Base-by-base conservation (phyloP, 2,329 filamentous ascomycete genomes). In the Pleomassaria siparia region DNA sequence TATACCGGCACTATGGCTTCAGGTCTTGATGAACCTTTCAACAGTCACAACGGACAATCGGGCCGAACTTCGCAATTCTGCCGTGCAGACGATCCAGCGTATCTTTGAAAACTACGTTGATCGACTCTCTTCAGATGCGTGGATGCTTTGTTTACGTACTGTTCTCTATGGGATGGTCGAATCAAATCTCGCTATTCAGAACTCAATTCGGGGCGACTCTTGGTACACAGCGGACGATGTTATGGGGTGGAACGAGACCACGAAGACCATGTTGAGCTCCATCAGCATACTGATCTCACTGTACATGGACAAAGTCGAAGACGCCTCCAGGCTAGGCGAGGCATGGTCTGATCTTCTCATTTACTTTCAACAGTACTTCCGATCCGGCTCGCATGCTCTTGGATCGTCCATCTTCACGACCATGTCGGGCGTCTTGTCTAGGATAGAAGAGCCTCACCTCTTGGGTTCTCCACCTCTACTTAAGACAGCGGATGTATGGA, bases 81-180 rank as follows among this genome's bases (percentile, higher is more conserved):
- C 91, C 1, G 88, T 96, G 18, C 92, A 96, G 67, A 96, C 92
- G 0, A 75, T 97, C 3, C 80, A 96, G 46, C 83, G 91, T 37
- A 96, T 97, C 16, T 91, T 97, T 53, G 91, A 96, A 66, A 91
- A 89, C 1, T 95, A 95, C 54, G 90, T 90, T 10, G 87, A 91
- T 55, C 86, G 87, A 44, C 77, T 96, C 4, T 85, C 81, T 32
- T 79, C 89, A 0, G 83, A 87, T 61, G 86, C 88, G 0, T 97
- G 91, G 91, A 85, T 86, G 40, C 79, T 92, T 22, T 94, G 91
- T 58, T 81, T 96, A 46, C 85, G 88, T 50, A 84, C 82, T 6
- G 87, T 96, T 6, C 79, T 96, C 2, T 91, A 96, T 70, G 83
- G 82, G 49, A 83, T 96, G 56, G 72, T 95, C 2, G 79, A 84